phyloP scores from a whole-genome alignment of 352 stramenopile species.

The Phytophthora pinifolia region DNA sequence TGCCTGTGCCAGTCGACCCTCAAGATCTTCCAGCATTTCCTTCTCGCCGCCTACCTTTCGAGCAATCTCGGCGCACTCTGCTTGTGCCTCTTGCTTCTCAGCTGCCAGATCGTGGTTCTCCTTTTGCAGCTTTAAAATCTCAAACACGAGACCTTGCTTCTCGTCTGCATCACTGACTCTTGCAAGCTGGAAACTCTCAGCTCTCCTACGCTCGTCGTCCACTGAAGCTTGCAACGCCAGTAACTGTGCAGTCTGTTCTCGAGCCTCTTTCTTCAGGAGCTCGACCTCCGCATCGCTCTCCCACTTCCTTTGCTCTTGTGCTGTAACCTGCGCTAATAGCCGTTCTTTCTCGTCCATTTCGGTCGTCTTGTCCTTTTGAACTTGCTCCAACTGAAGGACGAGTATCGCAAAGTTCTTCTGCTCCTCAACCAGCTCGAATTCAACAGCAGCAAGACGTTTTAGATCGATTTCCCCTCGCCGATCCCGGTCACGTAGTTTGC shows the following conservation, averaged over 20 bases:
- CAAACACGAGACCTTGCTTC: slow-evolving; percentile 44
- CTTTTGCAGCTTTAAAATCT: slow-evolving; percentile 55
- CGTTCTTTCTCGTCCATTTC: slow-evolving; percentile 7
- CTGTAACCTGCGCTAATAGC: not conserved
- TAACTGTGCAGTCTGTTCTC: slow-evolving; percentile 57
- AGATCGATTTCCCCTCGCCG: slow-evolving; percentile 36
- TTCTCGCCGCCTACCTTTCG: slow-evolving; percentile 53
- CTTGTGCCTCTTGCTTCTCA: slow-evolving; percentile 35
- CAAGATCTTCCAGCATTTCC: slow-evolving; percentile 53
- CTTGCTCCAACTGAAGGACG: slow-evolving; percentile 58
- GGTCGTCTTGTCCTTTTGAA: slow-evolving; percentile 25
- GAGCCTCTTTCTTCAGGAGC: slow-evolving; percentile 25
- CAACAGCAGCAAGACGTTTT: slow-evolving; percentile 60
- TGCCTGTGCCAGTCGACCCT: slow-evolving; percentile 49
- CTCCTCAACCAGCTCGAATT: slow-evolving; percentile 66
- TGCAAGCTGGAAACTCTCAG: slow-evolving; percentile 21
- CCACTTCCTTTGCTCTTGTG: slow-evolving; percentile 8
- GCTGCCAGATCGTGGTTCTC: slow-evolving; percentile 34
- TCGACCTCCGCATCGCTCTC: slow-evolving; percentile 16
- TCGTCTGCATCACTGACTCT: slow-evolving; percentile 34
- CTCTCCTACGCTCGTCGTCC: slow-evolving; percentile 34
- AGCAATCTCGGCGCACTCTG: slow-evolving; percentile 20
- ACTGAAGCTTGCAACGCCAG: slow-evolving; percentile 48
- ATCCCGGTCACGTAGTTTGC: slow-evolving; percentile 28
- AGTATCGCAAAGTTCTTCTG: slow-evolving; percentile 71